Base-by-base conservation (phyloP, 441 rosid genomes). In the Adansonia gregorii region DNA sequence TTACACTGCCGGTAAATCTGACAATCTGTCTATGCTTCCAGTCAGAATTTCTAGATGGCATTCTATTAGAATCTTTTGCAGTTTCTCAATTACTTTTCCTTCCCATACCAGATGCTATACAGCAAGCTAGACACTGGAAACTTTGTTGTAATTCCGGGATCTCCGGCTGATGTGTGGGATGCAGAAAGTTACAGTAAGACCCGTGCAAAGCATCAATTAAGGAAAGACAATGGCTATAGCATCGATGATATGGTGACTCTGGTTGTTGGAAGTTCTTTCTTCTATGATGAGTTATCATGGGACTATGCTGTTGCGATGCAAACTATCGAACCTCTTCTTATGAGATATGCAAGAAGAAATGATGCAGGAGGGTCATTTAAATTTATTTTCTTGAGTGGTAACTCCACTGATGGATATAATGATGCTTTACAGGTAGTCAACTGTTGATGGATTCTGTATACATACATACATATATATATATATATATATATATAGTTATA, bases 81-180 rank as follows among this genome's bases (percentile, higher is more conserved):
- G 70, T 82, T 83, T 86, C 77, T 82, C 80, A 86, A 79, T 87
- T 68, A 66, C 85, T 78, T 41, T 81, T 22, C 67, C 76, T 82
- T 79, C 60, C 68, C 86, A 79, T 75, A 78, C 84, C 97, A 97
- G 99, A 93, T 97, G 98, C 77, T 97, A 82, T 90, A 94, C 86
- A 91, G 95, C 79, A 81, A 85, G 86, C 97, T 97, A 78, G 99
- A 97, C 86, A 84, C 90, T 87, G 98, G 99, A 84, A 94, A 97
- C 91, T 97, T 97, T 85, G 85, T 88, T 89, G 99, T 94, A 76
- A 86, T 94, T 88, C 95, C 97, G 83, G 99, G 98, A 83, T 88
- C 97, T 52, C 95, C 95, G 52, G 80, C 88, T 20, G 98, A 97
- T 83, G 95, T 93, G 65, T 97, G 98, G 98, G 91, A 93, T 79